phyloP scores from a whole-genome alignment of 148 eudicot genomes.

The Chenopodium berlandieri region DNA sequence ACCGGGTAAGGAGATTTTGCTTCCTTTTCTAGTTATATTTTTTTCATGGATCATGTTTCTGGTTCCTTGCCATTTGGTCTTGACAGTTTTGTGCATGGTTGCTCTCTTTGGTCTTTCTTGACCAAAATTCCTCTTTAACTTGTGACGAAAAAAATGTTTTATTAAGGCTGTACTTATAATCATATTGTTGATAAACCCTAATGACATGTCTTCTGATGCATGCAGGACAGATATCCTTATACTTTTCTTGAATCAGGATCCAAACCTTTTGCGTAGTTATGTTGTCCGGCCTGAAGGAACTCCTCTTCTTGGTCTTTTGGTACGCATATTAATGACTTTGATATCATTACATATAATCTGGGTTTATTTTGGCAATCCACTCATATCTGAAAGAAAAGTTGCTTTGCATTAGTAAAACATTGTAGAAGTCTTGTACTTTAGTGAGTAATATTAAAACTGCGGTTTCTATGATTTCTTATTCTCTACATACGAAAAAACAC shows the following conservation, averaged over 20 bases:
- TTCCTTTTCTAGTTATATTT: not conserved
- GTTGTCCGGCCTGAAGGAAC: slow-evolving; percentile 73
- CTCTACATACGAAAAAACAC: not conserved
- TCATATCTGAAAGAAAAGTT: not conserved
- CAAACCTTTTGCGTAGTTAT: slow-evolving; percentile 80
- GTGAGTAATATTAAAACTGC: not conserved
- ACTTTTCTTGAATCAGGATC: slow-evolving; percentile 81
- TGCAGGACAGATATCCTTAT: slow-evolving; percentile 99
- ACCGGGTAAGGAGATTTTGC: slow-evolving; percentile 55
- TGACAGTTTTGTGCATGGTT: not conserved
- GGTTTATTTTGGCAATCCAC: not conserved
- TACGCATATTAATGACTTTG: slow-evolving; percentile 28
- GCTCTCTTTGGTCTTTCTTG: not conserved
- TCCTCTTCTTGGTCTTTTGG: slow-evolving; percentile 90
- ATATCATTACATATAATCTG: not conserved
- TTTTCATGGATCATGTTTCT: not conserved
- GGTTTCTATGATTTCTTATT: not conserved
- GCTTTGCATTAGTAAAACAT: not conserved
- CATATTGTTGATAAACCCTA: slow-evolving; percentile 9
- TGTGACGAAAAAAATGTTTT: not conserved
- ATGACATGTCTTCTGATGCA: slow-evolving; percentile 42
- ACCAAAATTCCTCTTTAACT: not conserved
- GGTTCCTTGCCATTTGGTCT: not conserved
- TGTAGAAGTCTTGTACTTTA: not conserved
- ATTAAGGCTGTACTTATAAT: not conserved